These are phyloP conservation scores for Entonaema liquescens DNA, from an alignment of 495 filamentous ascomycete genomes.

Conservation along the genomic window DNA sequence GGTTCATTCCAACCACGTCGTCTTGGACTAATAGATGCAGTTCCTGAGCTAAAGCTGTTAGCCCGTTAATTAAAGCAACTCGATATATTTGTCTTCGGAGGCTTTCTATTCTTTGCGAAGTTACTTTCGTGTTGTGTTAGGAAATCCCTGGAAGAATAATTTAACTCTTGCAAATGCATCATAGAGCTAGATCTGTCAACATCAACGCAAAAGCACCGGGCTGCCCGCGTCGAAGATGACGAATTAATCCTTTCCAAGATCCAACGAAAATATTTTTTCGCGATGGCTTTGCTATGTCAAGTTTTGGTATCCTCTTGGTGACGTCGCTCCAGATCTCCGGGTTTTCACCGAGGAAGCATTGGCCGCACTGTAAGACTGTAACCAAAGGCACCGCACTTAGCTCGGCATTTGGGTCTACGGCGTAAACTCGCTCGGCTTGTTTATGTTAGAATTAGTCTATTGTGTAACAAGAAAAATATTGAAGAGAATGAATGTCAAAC, in stretches of 20 bases:
- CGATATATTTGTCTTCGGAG: too few relatives aligned
- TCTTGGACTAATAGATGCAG: too few relatives aligned
- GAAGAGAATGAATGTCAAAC: background rate
- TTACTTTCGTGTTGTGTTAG: too few relatives aligned
- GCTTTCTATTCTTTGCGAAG: too few relatives aligned
- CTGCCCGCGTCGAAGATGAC: background rate
- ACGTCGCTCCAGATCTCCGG: conserved; percentile 26
- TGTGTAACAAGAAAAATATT: conserved; percentile 2
- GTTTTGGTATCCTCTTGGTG: background rate
- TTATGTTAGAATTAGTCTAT: background rate
- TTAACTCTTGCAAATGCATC: too few relatives aligned
- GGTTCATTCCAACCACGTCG: too few relatives aligned
- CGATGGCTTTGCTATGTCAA: background rate
- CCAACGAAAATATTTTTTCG: background rate
- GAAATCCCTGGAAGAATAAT: too few relatives aligned
- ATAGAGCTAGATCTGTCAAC: too few relatives aligned
- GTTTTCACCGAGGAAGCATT: conserved; percentile 31
- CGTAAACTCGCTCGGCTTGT: conserved; percentile 28
- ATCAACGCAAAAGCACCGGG: too few relatives aligned
- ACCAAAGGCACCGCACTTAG: conserved; percentile 22
- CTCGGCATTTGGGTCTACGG: conserved; percentile 27
- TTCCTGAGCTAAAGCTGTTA: too few relatives aligned
- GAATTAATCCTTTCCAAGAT: background rate
- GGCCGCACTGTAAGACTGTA: background rate
- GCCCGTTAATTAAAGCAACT: too few relatives aligned